Base-by-base conservation (phyloP, 768 basidiomycete species). In the Termitomyces heimii region DNA sequence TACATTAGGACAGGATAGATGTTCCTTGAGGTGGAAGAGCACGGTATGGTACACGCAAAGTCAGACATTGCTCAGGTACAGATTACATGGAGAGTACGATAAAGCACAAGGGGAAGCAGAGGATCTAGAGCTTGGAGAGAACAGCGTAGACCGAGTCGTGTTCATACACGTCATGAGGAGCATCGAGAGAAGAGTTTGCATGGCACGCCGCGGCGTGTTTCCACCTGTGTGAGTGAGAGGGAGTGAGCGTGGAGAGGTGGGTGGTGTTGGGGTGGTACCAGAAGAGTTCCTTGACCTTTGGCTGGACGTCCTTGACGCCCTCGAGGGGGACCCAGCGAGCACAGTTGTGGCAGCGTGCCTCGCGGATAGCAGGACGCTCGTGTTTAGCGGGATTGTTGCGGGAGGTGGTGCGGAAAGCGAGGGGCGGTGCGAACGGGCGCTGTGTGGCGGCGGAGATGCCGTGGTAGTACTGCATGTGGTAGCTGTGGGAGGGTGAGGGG, bases 181-280 rank as follows among this genome's bases (percentile, higher is more conserved):
- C 70, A 63, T 70, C 68, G 50, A 87, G 68, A 18, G 71, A 75
- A 5, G 79, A 78, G 18, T 80, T 78, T 53, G 81, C 80, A 65
- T 93, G 91, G 63, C 91, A 93, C 18, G 79, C 62, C 1, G 88
- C 88, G 29, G 90, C 91, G 64, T 93, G 91, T 69, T 93, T 90
- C 87, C 86, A 90, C 88, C 85, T 86, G 26, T 42, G 42, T 12
- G 1, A 2, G 45, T n/a, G 16, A 28, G 13, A 2, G 26, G 46
- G 6, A 31, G 37, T 42, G n/a, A 37, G 29, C 14, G 22, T 26
- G 22, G 46, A 35, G n/a, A 13, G 13, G 8, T 7, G 43, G 0
- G 13, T 32, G 37, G 20, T 22, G 51, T 9, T 5, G 4, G 5
- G 35, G 5, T 18, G 35, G 14, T 64, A 90, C 89, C 90, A 92